Evolutionary conservation across 371 early-diverging fungal species (phyloP), one percentile per base, ranked within the genome.

Genomic region (Rozella allomycis): DNA sequence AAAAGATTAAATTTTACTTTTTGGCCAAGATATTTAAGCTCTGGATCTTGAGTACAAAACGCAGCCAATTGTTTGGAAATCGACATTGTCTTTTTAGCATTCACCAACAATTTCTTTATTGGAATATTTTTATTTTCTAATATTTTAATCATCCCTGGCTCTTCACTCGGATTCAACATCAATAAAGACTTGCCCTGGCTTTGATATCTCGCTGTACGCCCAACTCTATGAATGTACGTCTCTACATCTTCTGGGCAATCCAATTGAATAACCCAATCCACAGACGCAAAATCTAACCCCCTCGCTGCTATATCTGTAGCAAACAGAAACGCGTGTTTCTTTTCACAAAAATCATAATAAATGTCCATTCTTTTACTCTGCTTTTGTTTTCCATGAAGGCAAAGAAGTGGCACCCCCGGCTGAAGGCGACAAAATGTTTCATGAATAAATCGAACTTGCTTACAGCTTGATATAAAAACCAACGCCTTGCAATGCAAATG

Each of bases 171-270:
- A 18, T 79, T 47, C 16, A 96, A 49, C 33, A 93, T 61, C 42
- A 90, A 32, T 33, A 91, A 55, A 2, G 79, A 77, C 37, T 75
- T 72, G 22, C 97, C 97, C 3, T 64, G 53, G 3, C 82, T 66
- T 34, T 78, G 75, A 54, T 82, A 79, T 38, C 97, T 72, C 3
- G 94, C 98, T 3, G 97, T 96, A 34, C 98, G 70, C 1, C 98
- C 98, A 5, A 86, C 88, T 34, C 97, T 78, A 45, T 98, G 98
- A 46, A 96, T 78, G 59, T 93, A 97, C 0, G 88, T 91, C 31
- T 74, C 82, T 9, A 73, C 72, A 50, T 84, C 83, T 50, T 91
- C 86, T 20, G 97, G 97, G 39, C 88, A 79, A 54, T 98, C 98
- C 31, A 85, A 52, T 46, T 98, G 97, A 28, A 97, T 55, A 7